A percentile compares a stretch with the other conserved stretches of the same genome.
Conservation (phyloP, 2,329 filamentous ascomycete genomes). For the Paraconiothyrium sp. region DNA sequence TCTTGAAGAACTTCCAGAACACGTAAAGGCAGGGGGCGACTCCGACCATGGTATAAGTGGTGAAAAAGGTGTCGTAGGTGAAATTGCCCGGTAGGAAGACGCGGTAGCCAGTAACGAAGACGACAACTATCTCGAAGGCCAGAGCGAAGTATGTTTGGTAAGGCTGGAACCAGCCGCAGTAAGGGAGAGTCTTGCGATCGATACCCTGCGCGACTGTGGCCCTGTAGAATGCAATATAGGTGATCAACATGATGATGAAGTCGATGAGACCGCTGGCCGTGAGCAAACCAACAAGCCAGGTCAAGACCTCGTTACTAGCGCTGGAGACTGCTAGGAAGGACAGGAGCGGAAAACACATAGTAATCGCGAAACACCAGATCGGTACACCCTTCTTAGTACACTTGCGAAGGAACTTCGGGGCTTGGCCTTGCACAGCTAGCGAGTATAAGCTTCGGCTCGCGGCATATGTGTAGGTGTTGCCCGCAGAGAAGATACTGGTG, state of each 20-base stretch:
- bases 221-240: constrained; percentile 68
- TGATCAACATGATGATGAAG: constrained; percentile 62
- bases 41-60: constrained; percentile 64
- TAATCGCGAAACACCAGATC: constrained; percentile 74
- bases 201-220: constrained; percentile 61
- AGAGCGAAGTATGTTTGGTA: constrained; percentile 63
- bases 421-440: constrained; percentile 62
- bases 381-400: constrained; percentile 73
- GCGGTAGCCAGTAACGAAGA: constrained; percentile 64
- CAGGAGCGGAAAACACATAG: constrained; percentile 73
- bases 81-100: constrained; percentile 60
- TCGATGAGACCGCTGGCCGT: constrained; percentile 71
- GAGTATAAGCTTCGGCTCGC: constrained; percentile 64
- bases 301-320: constrained; percentile 71
- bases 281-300: constrained; percentile 76
- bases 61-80: constrained; percentile 60
- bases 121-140: constrained; percentile 58
- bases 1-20: constrained; percentile 71
- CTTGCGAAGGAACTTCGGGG: constrained; percentile 64
- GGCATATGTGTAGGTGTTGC: constrained; percentile 65
- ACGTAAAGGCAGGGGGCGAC: constrained; percentile 63
- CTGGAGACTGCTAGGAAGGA: constrained; percentile 78
- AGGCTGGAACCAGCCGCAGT: constrained; percentile 57
- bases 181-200: constrained; percentile 60
- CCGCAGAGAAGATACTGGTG: constrained; percentile 65